Evolutionary conservation across 1,284 basidiomycete species (phyloP), one percentile per base, ranked within the genome.

Genomic region (Naganishia albida): DNA sequence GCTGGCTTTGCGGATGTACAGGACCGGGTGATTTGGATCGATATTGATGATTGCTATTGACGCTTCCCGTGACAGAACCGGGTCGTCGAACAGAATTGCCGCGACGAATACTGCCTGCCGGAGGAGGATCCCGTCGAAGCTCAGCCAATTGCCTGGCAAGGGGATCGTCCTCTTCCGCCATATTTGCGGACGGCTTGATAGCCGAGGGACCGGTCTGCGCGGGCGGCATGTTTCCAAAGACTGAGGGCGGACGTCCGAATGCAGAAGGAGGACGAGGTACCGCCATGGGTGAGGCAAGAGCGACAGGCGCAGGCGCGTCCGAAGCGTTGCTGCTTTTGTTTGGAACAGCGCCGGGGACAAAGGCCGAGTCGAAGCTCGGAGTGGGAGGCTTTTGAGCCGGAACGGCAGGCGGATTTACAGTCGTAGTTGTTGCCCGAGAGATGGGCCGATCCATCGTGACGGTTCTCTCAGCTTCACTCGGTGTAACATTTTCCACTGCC

Each of bases 141-240:
- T 83, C 80, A 1, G 81, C 82, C 73, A 91, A 83, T 64, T 88
- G 88, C 70, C 84, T 86, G 30, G 87, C 87, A 66, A 93, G 82
- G 0, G 90, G 90, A 75, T 93, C 90, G 42, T 82, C 82, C 16
- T 84, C 82, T 65, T 83, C 82, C 0, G 81, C 78, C 38, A 76
- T 77, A 40, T 73, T 72, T 16, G 71, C 68, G 20, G 72, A 70
- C 10, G 73, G 43, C 25, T 48, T 43, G 34, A 67, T 60, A 10
- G 67, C 67, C 6, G 57, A 40, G 13, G 64, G 64, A 23, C 64
- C 63, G 18, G 67, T 68, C n/a, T 60, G 64, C 44, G 64, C 28
- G 2, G 64, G 64, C 38, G 55, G 42, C 23, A 46, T 26, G 28
- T 64, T 46, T 15, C 63, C 52, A 30, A 59, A 62, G 6, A 60